phyloP scores from a whole-genome alignment of 208 protist species.

The Leishmania tarentolae region DNA sequence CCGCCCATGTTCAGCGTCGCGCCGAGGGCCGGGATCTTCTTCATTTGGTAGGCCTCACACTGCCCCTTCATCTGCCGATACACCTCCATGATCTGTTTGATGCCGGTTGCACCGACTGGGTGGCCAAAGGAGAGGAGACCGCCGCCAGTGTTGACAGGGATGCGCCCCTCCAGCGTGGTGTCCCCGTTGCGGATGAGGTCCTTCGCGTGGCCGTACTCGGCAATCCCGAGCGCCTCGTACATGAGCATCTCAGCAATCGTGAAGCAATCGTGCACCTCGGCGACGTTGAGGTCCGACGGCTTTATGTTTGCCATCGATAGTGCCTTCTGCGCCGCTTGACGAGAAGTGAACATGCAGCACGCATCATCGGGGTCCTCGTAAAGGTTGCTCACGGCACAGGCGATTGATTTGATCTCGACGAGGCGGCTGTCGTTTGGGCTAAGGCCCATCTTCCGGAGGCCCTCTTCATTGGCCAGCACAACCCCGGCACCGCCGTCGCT shows the following conservation, averaged over 20 bases:
- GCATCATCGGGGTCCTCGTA: slow-evolving; percentile 73
- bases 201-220: slow-evolving; percentile 80
- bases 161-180: slow-evolving; percentile 72
- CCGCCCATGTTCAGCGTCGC: slow-evolving; percentile 93
- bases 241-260: slow-evolving; percentile 91
- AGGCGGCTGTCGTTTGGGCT: slow-evolving; percentile 57
- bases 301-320: slow-evolving; percentile 66
- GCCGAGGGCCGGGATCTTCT: slow-evolving; percentile 75
- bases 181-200: slow-evolving; percentile 80
- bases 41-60: slow-evolving; percentile 90
- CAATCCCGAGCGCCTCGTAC: slow-evolving; percentile 93
- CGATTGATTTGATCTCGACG: slow-evolving; percentile 76
- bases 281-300: slow-evolving; percentile 67
- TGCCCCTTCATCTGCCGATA: slow-evolving; percentile 94
- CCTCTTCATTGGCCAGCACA: slow-evolving; percentile 82
- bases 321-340: slow-evolving; percentile 70
- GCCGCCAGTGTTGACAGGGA: slow-evolving; percentile 92
- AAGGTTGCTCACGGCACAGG: slow-evolving; percentile 69
- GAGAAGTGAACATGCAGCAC: slow-evolving; percentile 78
- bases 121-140: slow-evolving; percentile 92
- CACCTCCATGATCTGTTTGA: slow-evolving; percentile 94
- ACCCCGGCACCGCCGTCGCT: slow-evolving; percentile 87
- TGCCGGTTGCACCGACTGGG: slow-evolving; percentile 87
- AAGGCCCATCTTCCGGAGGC: slow-evolving; percentile 80
- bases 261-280: slow-evolving; percentile 95